Base-by-base conservation (phyloP, 306 rosid genomes). In the Glycine soja region DNA sequence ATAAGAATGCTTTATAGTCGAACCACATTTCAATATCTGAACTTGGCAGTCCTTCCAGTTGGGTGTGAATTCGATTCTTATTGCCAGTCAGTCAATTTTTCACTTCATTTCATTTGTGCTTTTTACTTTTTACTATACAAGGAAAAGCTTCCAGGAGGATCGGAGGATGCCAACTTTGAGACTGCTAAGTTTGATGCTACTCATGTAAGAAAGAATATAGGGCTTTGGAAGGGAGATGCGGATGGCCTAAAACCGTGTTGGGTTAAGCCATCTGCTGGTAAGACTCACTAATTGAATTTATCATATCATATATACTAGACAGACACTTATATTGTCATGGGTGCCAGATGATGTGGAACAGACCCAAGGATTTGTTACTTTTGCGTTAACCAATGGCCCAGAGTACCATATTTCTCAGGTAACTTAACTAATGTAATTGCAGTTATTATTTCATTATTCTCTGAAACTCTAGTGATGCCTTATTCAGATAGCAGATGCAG, bases 351-450 rank as follows among this genome's bases (percentile, higher is more conserved):
- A 87, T 86, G 93, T 85, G 12, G 88, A 86, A 78, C 88, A 81
- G 81, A 88, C 93, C 14, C 88, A 83, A 53, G 97, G 97, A 10
- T 90, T 75, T 81, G 89, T 92, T 85, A 86, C 88, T 57, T 87
- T 92, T 81, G 90, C 97, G 10, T 88, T 92, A 82, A 92, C 97
- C 51, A 91, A 87, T 73, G 97, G 97, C 65, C 95, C 97, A 0
- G 97, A 90, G 68, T 92, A 88, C 83, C 93, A 92, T 81, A 77
- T 92, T 81, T 92, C 95, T 4, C 97, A 92, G 97, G 97, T 92
- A 89, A 72, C 38, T 54, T 11, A 19, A 10, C 45, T 45, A 46
- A 43, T 47, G 57, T 13, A 38, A 24, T n/a, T 53, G 50, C 34
- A 40, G 51, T 4, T 50, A 54, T 77, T 24, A n/a, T 57, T 42